Percentiles rank a stretch among this genome's conserved stretches.
These are phyloP conservation scores for Kwoniella dendrophila DNA, from an alignment of 768 basidiomycete species.

Conservation along the genomic window DNA sequence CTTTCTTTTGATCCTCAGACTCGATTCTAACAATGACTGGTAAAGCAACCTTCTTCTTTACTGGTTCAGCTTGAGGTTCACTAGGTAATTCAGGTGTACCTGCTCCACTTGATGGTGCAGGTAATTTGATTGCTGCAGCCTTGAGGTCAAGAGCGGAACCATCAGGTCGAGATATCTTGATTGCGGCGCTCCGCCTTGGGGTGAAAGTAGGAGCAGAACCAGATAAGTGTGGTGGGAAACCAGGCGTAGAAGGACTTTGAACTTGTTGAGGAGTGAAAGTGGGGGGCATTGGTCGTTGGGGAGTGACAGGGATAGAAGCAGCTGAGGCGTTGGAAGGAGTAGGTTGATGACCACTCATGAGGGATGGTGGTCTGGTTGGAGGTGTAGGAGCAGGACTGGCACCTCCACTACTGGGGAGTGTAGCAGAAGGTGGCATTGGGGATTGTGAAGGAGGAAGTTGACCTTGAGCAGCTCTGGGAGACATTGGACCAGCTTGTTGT, in stretches of 20 bases:
- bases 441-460: slow-evolving; percentile 27
- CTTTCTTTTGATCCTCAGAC: slow-evolving; percentile 50
- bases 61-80: slow-evolving; percentile 32
- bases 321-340: slow-evolving; percentile 30
- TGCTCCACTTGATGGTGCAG: slow-evolving; percentile 43
- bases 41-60: slow-evolving; percentile 35
- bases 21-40: slow-evolving; percentile 52
- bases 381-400: slow-evolving; percentile 44
- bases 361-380: slow-evolving; percentile 35
- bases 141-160: slow-evolving; percentile 60
- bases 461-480: slow-evolving; percentile 32
- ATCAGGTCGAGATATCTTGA: slow-evolving; percentile 57
- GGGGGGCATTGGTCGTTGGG: slow-evolving; percentile 35
- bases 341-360: slow-evolving; percentile 36
- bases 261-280: slow-evolving; percentile 26
- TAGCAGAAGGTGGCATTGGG: slow-evolving; percentile 29
- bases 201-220: slow-evolving; percentile 56
- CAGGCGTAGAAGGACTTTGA: slow-evolving; percentile 21
- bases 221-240: slow-evolving; percentile 33
- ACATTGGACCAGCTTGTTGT: slow-evolving; percentile 28
- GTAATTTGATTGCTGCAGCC: slow-evolving; percentile 58
- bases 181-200: slow-evolving; percentile 56
- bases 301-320: slow-evolving; percentile 34
- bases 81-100: slow-evolving; percentile 57
- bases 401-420: slow-evolving; percentile 36